Evolutionary conservation across 1,284 basidiomycete species (phyloP), one percentile per base, ranked within the genome.

Genomic region (Pseudozyma sp.): DNA sequence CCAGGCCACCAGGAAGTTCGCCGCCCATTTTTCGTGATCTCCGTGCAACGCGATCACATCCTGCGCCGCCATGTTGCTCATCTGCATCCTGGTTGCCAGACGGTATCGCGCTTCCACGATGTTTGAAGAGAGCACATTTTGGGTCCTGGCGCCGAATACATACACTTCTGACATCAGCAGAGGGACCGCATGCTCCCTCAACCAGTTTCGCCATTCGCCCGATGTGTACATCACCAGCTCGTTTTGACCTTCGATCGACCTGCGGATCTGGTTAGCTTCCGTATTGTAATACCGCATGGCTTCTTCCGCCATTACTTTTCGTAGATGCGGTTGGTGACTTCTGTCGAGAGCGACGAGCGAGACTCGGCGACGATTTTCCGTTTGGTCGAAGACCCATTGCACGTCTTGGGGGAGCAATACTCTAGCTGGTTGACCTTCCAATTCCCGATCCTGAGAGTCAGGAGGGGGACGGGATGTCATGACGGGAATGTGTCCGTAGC

Each of bases 171-270:
- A 14, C 40, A 29, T 16, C 35, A 58, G 16, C 11, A 50, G 10
- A 0, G 7, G 19, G 0, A 30, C 13, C 2, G 51, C 62, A 17
- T 54, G 34, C 33, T 43, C n/a, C 3, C 6, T 16, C 4, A 50
- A 14, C 55, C 55, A 65, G 2, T 30, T 16, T 6, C 47, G 29
- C 46, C 55, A 65, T n/a, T 65, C 62, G 31, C 46, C 30, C 51
- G 55, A 58, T 5, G 62, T 65, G 9, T 65, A 19, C 40, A 65
- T 35, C 34, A 46, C 55, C 5, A 65, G 29, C 11, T 34, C 35
- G 14, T 43, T 19, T 5, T 35, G 53, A 1, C 19, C n/a, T 4
- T 54, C 17, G 14, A 65, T 58, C 2, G n/a, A 7, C 1, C 34
- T 16, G 7, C 55, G 46, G 35, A 65, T 58, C 5, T 46, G 19